These are phyloP conservation scores for Metschnikowia corniflorae DNA, from an alignment of 805 yeast genomes.

Conservation along the genomic window DNA sequence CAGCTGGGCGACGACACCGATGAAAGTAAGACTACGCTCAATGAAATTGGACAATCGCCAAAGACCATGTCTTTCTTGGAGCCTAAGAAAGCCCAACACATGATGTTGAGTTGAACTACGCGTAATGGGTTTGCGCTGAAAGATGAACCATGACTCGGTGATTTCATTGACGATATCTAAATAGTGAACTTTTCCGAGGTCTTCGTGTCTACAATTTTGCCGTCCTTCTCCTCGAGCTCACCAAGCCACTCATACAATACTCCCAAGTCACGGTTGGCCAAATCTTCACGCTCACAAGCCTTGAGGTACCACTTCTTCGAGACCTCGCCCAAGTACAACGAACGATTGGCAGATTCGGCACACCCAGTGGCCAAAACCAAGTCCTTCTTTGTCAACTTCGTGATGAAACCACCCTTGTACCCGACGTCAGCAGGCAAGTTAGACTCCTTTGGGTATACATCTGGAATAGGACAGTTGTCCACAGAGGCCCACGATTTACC, in stretches of 20 bases:
- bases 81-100: not conserved
- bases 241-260: constrained; percentile 44
- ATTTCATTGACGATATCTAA: not conserved
- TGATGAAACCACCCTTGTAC: constrained; percentile 48
- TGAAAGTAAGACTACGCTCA: constrained; percentile 9
- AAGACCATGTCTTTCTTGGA: not conserved
- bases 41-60: constrained; percentile 6
- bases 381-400: constrained; percentile 44
- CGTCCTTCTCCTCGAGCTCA: constrained; percentile 25
- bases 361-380: constrained; percentile 41
- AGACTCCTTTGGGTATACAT: constrained; percentile 38
- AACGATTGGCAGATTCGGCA: constrained; percentile 33
- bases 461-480: constrained; percentile 52
- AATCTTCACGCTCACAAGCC: constrained; percentile 40
- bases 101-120: constrained; percentile 5
- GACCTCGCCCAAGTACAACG: constrained; percentile 37
- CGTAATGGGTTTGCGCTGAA: no score
- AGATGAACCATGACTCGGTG: no score
- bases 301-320: constrained; percentile 40
- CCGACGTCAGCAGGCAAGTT: constrained; percentile 43
- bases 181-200: constrained; percentile 14
- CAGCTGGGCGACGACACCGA: constrained; percentile 13
- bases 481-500: constrained; percentile 55
- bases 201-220: constrained; percentile 15
- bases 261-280: constrained; percentile 40